phyloP scores from a whole-genome alignment of 495 filamentous ascomycete genomes.

The Acidomyces sp. region DNA sequence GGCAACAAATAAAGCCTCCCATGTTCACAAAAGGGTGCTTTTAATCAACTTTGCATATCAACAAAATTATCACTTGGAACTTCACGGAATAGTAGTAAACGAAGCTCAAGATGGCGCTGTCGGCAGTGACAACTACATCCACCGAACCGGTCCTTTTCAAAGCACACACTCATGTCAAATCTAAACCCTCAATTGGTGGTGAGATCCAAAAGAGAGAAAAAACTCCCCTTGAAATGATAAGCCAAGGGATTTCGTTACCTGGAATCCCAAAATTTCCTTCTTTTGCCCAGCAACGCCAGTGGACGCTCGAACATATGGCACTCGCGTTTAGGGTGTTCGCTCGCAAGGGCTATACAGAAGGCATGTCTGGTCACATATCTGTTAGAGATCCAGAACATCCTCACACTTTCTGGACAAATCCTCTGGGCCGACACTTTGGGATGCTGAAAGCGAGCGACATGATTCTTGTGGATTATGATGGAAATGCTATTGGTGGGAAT shows the following conservation, averaged over 20 bases:
- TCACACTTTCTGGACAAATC: conserved; percentile 54
- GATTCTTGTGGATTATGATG: conserved; percentile 30
- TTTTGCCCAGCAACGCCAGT: conserved; percentile 30
- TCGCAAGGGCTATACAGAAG: conserved; percentile 47
- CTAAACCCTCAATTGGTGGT: not conserved
- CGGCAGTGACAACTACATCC: conserved; percentile 7
- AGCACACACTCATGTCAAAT: not conserved
- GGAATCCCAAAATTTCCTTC: conserved; percentile 21
- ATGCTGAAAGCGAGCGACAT: conserved; percentile 29
- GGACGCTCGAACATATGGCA: conserved; percentile 45
- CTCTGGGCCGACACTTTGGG: conserved; percentile 28
- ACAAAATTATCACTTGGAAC: not conserved
- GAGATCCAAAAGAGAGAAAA: conserved; percentile 10
- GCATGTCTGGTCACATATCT: conserved; percentile 51
- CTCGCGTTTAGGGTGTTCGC: conserved; percentile 48
- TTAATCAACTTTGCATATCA: not conserved
- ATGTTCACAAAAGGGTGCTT: too few species aligned
- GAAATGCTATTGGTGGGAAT: conserved; percentile 30
- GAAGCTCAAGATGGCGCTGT: conserved; percentile 11
- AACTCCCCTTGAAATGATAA: conserved; percentile 29
- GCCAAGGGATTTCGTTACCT: conserved; percentile 23
- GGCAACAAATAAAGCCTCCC: too few species aligned
- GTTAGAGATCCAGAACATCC: conserved; percentile 48
- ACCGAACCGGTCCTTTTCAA: not conserved
- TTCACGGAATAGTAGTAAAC: not conserved